A percentile compares a stretch with the other conserved stretches of the same genome.
phyloP scores from a whole-genome alignment of 495 filamentous ascomycete species.

The Podospora comata region DNA sequence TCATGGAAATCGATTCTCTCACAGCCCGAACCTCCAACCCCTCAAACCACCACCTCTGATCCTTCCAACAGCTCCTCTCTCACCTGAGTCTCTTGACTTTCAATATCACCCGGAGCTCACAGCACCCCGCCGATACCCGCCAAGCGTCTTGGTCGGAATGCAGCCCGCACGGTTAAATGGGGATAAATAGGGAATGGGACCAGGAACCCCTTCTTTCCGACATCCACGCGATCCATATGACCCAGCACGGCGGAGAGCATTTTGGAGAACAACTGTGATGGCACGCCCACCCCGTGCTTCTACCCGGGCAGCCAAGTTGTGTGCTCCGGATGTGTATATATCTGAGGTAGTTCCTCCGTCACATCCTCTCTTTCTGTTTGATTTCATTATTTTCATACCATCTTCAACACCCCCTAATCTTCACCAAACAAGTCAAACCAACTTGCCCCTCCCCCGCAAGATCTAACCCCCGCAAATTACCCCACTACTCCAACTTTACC shows the following conservation, averaged over 20 bases:
- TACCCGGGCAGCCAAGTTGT: background rate
- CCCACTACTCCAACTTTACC: conserved; percentile 16
- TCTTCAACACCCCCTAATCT: background rate
- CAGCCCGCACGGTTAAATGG: conserved; percentile 45
- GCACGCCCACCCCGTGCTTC: background rate
- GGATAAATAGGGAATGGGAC: conserved; percentile 42
- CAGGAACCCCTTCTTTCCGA: conserved; percentile 18
- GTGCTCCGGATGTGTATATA: conserved; percentile 11
- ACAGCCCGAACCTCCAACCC: background rate
- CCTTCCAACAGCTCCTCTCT: background rate
- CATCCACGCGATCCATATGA: conserved; percentile 29
- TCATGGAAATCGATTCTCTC: background rate
- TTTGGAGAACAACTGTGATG: background rate
- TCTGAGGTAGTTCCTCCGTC: conserved; percentile 7
- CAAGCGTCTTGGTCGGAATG: conserved; percentile 20
- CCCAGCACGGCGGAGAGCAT: conserved; percentile 13
- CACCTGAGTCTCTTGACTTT: background rate
- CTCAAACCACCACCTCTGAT: background rate
- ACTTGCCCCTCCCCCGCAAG: conserved; percentile 9
- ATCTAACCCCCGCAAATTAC: conserved; percentile 5
- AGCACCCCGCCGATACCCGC: conserved; percentile 12
- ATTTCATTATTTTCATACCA: conserved; percentile 6
- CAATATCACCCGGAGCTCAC: background rate
- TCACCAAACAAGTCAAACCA: background rate
- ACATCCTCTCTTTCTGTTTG: conserved; percentile 7